Percentiles rank a stretch among this genome's conserved stretches.
These are phyloP conservation scores for Ophiostoma perfectum DNA, from an alignment of 2,329 filamentous ascomycete genomes.

Conservation along the genomic window DNA sequence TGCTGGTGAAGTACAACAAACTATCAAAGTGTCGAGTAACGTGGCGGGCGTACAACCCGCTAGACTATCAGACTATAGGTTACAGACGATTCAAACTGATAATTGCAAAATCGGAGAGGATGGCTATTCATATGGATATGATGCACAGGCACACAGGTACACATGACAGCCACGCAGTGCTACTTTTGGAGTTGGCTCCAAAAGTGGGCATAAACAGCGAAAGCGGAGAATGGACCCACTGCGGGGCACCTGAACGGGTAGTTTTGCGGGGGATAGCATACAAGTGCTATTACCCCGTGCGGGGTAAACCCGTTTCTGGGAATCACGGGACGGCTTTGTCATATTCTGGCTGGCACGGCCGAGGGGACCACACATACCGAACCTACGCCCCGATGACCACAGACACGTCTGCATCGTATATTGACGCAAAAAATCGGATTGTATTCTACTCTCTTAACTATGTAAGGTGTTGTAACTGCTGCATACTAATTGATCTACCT, in stretches of 20 bases:
- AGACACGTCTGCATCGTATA: too few species aligned
- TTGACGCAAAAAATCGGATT: too few species aligned
- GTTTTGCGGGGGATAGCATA: not conserved
- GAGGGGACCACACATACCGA: too few species aligned
- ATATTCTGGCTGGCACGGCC: not conserved
- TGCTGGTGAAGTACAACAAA: not conserved
- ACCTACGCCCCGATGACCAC: too few species aligned
- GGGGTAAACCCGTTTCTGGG: not conserved
- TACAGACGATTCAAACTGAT: not conserved
- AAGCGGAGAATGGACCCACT: not conserved
- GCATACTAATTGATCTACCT: too few species aligned
- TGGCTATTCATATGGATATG: not conserved
- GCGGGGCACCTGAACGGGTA: not conserved
- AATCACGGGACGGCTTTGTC: not conserved
- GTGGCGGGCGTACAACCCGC: not conserved
- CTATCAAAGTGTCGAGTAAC: not conserved
- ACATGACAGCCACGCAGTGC: not conserved
- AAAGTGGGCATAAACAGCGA: conserved; percentile 7
- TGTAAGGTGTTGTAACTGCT: too few species aligned
- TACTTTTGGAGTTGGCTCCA: not conserved
- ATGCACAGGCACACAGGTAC: not conserved
- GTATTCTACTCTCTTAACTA: too few species aligned
- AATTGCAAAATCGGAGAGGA: not conserved
- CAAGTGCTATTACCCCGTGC: not conserved
- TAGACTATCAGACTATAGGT: not conserved